Percentiles rank a stretch among this genome's conserved stretches.
Evolutionary conservation across 345 rosid species (phyloP).

Genomic region (Luvunga scandens): DNA sequence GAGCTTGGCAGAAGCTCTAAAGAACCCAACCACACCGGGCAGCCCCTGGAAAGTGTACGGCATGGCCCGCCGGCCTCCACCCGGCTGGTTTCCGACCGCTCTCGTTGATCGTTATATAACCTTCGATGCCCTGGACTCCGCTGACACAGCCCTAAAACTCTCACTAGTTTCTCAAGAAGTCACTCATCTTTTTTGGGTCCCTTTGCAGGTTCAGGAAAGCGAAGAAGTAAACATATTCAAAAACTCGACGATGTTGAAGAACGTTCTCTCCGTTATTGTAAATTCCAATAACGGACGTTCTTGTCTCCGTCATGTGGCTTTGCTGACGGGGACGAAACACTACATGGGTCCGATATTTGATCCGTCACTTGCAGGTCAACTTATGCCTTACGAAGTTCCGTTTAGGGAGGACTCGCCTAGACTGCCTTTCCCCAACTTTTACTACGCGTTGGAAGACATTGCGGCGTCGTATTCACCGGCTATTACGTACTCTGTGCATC

Average conservation of each 20-base stretch:
- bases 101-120: constrained; percentile 14
- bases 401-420: constrained; percentile 23
- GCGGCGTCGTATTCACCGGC: constrained; percentile 6
- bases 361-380: not conserved
- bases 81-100: not conserved
- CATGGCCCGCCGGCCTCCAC: too few species aligned
- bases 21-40: not conserved
- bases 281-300: not conserved
- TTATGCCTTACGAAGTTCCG: constrained; percentile 22
- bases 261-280: constrained; percentile 16
- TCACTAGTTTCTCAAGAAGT: constrained; percentile 10
- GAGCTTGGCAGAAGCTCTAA: too few species aligned
- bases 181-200: constrained; percentile 41
- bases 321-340: constrained; percentile 34
- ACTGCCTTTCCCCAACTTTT: constrained; percentile 36
- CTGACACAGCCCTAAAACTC: not conserved
- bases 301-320: constrained; percentile 14
- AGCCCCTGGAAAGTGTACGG: not conserved
- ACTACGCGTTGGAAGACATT: constrained; percentile 29
- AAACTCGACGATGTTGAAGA: constrained; percentile 24
- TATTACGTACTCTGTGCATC: constrained; percentile 24
- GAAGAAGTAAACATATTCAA: constrained; percentile 17
- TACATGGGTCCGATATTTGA: constrained; percentile 31
- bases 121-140: constrained; percentile 6
- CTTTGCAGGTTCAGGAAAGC: constrained; percentile 8